phyloP scores from a whole-genome alignment of 106 monocot species.

The Acanthochlamys bracteata region DNA sequence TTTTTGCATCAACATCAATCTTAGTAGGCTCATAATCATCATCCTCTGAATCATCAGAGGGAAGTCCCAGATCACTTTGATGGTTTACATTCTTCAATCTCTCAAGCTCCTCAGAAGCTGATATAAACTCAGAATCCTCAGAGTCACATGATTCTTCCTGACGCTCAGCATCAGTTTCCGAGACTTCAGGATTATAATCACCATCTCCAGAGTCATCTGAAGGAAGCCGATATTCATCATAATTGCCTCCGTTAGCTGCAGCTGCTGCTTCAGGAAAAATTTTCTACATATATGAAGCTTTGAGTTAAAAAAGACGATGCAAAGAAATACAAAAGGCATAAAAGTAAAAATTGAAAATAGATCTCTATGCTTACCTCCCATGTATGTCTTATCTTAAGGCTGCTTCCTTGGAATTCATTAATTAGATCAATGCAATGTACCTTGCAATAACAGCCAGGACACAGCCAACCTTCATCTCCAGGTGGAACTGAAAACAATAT shows the following conservation, averaged over 20 bases:
- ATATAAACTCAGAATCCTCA: slow-evolving; percentile 48
- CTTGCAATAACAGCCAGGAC: slow-evolving; percentile 94
- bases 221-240: slow-evolving; percentile 51
- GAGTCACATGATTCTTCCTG: slow-evolving; percentile 26
- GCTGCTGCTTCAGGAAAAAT: slow-evolving; percentile 88
- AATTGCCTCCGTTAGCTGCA: slow-evolving; percentile 26
- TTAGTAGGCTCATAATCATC: slow-evolving; percentile 76
- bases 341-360: neutral
- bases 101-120: slow-evolving; percentile 40
- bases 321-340: neutral
- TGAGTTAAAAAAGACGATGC: neutral
- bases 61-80: slow-evolving; percentile 30
- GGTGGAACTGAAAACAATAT: slow-evolving; percentile 53
- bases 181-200: slow-evolving; percentile 55
- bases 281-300: slow-evolving; percentile 42
- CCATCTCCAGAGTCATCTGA: slow-evolving; percentile 86
- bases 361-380: slow-evolving; percentile 66
- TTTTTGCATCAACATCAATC: slow-evolving; percentile 25
- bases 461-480: slow-evolving; percentile 89
- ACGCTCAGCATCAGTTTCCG: slow-evolving; percentile 20
- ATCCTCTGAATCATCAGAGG: slow-evolving; percentile 95
- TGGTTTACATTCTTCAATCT: slow-evolving; percentile 10
- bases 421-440: slow-evolving; percentile 69
- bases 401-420: slow-evolving; percentile 54
- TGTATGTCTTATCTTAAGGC: slow-evolving; percentile 53